Evolutionary conservation across 208 protist genomes (phyloP), one percentile per base, ranked within the genome.

Genomic region (Leishmania guyanensis): DNA sequence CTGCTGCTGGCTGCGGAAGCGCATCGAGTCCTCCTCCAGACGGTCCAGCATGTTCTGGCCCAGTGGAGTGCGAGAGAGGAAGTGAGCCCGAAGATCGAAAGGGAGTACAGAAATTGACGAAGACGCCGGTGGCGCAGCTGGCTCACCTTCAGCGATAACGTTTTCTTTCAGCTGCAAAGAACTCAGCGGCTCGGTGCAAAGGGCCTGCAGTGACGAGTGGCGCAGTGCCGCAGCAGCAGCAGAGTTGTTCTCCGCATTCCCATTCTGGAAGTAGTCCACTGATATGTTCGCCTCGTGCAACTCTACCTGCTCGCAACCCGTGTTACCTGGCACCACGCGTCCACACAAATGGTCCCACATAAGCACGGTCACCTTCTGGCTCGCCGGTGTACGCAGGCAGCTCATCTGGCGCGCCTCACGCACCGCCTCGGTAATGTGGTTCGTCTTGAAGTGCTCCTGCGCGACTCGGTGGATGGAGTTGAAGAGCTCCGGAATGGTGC

Each of bases 41-140:
- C 95, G 88, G 51, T 89, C 82, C 69, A 97, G 88, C 93, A 98
- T 95, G 78, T 88, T 86, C 72, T 90, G 76, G 51, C 90, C 91
- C 53, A 98, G 83, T 10, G 87, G 90, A 2, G 91, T 81, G 53
- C 79, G 78, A 20, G 89, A 84, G 56, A 86, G 81, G 8, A 83
- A 80, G 83, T 94, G 90, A 54, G 68, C 20, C 1, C 75, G 84
- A 1, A 96, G 79, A 64, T 96, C 86, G 75, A 97, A 98, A n/a
- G 94, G 95, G 65, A 98, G 86, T 77, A 76, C 66, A 10, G 84
- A 74, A 6, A 20, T n/a, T 14, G 81, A 65, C 70, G 54, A 9
- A 17, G 65, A 22, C n/a, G 51, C 62, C 39, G 56, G 29, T 16
- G 72, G 33, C 33, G 53, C 17, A 14, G 79, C 60, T 29, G 71